A percentile compares a stretch with the other conserved stretches of the same genome.
Evolutionary conservation across 2,329 filamentous ascomycete species (phyloP).

Genomic region (Eutypella sp.): DNA sequence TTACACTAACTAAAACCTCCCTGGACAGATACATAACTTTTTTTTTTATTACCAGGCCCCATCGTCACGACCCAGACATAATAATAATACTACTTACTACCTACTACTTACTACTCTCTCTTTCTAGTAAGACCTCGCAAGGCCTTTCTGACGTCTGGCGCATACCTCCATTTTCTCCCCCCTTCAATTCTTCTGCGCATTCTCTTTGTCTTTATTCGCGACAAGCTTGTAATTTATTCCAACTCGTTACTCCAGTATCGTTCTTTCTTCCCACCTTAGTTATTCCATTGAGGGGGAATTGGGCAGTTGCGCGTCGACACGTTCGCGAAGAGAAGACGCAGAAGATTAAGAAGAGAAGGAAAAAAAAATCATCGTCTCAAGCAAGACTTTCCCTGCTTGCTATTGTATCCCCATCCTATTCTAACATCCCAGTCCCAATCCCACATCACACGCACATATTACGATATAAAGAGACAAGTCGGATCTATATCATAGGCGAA

Average conservation of each 20-base stretch:
- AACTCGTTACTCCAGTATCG: too few relatives aligned
- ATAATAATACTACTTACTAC: too few relatives aligned
- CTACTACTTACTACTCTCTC: too few relatives aligned
- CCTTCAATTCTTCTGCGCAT: not conserved
- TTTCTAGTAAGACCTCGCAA: not conserved
- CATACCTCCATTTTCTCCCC: not conserved
- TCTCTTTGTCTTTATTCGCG: not conserved
- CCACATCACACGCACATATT: not conserved
- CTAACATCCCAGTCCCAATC: not conserved
- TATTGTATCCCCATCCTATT: not conserved
- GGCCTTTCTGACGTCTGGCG: not conserved
- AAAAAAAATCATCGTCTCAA: not conserved
- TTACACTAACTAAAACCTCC: not conserved
- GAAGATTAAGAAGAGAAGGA: too few relatives aligned
- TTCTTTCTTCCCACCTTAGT: not conserved
- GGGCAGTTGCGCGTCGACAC: not conserved
- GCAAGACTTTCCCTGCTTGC: too few relatives aligned
- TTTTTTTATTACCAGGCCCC: not conserved
- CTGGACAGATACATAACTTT: too few relatives aligned
- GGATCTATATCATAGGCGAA: not conserved
- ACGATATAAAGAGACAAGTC: not conserved
- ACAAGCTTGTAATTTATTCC: too few relatives aligned
- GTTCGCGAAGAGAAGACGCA: not conserved
- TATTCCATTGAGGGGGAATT: not conserved
- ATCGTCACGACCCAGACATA: conserved; percentile 1